A percentile compares a stretch with the other conserved stretches of the same genome.
Conservation (phyloP, 345 rosid genomes). For the Lumnitzera littorea region DNA sequence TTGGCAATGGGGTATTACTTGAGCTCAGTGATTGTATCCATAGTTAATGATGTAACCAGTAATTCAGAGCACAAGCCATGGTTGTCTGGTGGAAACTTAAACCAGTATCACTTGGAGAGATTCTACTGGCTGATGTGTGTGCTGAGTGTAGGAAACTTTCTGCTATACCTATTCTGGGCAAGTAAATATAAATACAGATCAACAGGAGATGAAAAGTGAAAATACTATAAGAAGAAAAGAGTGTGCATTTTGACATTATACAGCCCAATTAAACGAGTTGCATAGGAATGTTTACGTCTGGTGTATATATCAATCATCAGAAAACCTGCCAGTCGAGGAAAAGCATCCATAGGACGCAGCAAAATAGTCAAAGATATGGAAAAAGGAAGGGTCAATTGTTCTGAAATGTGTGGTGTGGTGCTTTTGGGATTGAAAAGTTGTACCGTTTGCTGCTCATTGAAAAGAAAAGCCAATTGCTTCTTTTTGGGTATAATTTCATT, state of each 20-base stretch:
- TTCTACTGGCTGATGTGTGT: conserved; percentile 34
- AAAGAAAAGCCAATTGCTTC: too few relatives aligned
- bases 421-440: too few relatives aligned
- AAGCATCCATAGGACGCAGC: too few relatives aligned
- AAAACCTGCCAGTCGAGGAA: too few relatives aligned
- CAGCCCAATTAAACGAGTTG: too few relatives aligned
- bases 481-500: too few relatives aligned
- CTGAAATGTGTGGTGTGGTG: too few relatives aligned
- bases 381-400: too few relatives aligned
- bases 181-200: conserved; percentile 18
- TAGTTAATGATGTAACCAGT: conserved; percentile 19
- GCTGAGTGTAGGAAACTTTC: conserved; percentile 22
- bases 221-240: not conserved
- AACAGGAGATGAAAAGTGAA: not conserved
- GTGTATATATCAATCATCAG: too few relatives aligned
- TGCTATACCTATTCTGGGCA: conserved; percentile 23
- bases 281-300: too few relatives aligned
- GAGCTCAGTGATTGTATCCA: conserved; percentile 24
- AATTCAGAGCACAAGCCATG: conserved; percentile 13
- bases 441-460: too few relatives aligned
- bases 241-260: not conserved
- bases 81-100: conserved; percentile 25
- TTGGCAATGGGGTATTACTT: conserved; percentile 24
- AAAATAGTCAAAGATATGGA: too few relatives aligned
- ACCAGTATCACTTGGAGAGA: conserved; percentile 20